phyloP scores from a whole-genome alignment of 106 monocot species.

The Platanthera guangdongensis region DNA sequence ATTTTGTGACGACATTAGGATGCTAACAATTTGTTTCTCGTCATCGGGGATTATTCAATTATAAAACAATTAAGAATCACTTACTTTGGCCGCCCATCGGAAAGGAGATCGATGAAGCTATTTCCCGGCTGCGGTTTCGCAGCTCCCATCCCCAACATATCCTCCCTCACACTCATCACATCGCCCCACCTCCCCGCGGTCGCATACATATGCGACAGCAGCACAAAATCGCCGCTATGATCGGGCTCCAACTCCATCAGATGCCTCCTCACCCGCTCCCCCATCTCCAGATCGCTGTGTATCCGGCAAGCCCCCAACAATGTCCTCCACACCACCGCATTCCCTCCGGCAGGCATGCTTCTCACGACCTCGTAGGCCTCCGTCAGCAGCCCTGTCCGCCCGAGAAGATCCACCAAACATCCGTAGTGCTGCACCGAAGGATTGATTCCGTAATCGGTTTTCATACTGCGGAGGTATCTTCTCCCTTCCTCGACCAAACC shows the following conservation, averaged over 20 bases:
- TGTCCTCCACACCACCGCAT: slow-evolving; percentile 56
- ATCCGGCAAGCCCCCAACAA: slow-evolving; percentile 48
- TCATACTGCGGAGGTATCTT: slow-evolving; percentile 31
- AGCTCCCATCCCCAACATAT: slow-evolving; percentile 34
- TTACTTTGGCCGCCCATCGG: no score
- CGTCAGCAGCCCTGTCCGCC: slow-evolving; percentile 35
- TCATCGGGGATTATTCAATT: no score
- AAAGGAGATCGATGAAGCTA: slow-evolving; percentile 5
- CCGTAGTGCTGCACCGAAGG: slow-evolving; percentile 46
- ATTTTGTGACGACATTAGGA: no score
- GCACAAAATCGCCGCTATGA: slow-evolving; percentile 51
- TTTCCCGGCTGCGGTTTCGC: slow-evolving; percentile 25
- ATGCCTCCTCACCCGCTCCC: slow-evolving; percentile 24
- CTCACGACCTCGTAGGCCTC: slow-evolving; percentile 43
- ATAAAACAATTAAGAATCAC: no score
- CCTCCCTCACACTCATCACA: slow-evolving; percentile 26
- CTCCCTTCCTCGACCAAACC: slow-evolving; percentile 45
- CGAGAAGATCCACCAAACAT: slow-evolving; percentile 56
- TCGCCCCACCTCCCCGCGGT: slow-evolving; percentile 31
- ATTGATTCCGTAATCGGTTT: slow-evolving; percentile 20
- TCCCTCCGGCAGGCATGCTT: slow-evolving; percentile 41
- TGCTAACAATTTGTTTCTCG: no score
- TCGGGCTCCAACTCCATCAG: slow-evolving; percentile 39
- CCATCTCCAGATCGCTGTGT: slow-evolving; percentile 36
- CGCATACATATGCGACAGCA: slow-evolving; percentile 43